A percentile compares a stretch with the other conserved stretches of the same genome.
Conservation (phyloP, 2,329 filamentous ascomycete species). For the Botrytis hyacinthi region DNA sequence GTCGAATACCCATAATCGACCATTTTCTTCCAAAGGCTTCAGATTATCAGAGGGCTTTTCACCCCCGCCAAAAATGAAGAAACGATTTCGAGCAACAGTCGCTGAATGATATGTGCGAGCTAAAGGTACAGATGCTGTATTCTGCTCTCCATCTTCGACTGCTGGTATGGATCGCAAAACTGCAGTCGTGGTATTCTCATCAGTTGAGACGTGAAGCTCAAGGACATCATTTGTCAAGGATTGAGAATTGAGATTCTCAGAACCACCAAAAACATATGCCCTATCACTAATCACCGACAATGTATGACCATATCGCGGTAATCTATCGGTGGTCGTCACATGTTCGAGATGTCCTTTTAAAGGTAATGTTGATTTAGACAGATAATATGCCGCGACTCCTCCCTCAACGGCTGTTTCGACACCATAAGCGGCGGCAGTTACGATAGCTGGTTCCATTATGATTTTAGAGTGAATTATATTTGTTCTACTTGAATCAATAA, state of each 20-base stretch:
- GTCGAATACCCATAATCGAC: constrained; percentile 15
- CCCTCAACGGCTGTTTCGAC: constrained; percentile 5
- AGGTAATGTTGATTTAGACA: constrained; percentile 9
- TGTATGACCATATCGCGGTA: constrained; percentile 7
- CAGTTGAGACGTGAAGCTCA: constrained; percentile 15
- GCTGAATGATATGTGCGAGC: constrained; percentile 3
- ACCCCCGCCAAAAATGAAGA: constrained; percentile 13
- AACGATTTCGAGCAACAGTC: neutral
- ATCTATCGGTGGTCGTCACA: constrained; percentile 1
- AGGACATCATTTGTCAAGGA: neutral
- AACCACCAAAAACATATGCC: constrained; percentile 16
- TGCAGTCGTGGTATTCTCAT: constrained; percentile 10
- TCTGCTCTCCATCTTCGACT: neutral
- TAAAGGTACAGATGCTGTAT: neutral
- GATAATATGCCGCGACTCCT: constrained; percentile 12
- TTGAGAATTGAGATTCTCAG: neutral
- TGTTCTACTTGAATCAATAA: neutral
- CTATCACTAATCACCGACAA: constrained; percentile 15
- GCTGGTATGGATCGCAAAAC: constrained; percentile 9
- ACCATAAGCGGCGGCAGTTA: constrained; percentile 7
- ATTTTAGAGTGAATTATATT: constrained; percentile 8
- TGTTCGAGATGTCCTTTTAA: constrained; percentile 10
- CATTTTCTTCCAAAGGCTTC: constrained; percentile 4
- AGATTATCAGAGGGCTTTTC: neutral
- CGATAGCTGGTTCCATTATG: neutral